A percentile compares a stretch with the other conserved stretches of the same genome.
These are phyloP conservation scores for Pyricularia grisea DNA, from an alignment of 2,329 filamentous ascomycete genomes.

Conservation along the genomic window DNA sequence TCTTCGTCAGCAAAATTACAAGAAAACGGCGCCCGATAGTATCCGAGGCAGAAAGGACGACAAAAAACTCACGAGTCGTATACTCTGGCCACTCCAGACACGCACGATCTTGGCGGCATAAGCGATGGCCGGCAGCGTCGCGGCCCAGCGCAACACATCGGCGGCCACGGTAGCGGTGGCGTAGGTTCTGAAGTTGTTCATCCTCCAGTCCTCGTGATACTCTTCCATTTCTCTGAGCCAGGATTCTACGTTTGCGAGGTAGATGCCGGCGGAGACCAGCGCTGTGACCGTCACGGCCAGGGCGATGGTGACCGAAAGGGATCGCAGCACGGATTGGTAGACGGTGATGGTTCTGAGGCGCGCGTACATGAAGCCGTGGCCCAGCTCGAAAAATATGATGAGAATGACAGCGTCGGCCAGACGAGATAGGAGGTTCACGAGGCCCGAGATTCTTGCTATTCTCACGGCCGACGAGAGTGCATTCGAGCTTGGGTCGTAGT, in stretches of 20 bases:
- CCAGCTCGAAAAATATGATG: slow-evolving; percentile 14
- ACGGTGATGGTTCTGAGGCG: slow-evolving; percentile 3
- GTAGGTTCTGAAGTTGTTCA: background rate
- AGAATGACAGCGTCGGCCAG: slow-evolving; percentile 10
- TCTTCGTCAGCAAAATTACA: background rate
- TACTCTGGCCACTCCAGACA: background rate
- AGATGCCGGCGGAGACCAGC: slow-evolving; percentile 7
- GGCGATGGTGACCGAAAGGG: slow-evolving; percentile 4
- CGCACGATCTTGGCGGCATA: slow-evolving; percentile 1
- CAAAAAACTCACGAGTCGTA: background rate
- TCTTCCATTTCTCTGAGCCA: background rate
- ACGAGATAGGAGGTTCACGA: slow-evolving; percentile 3
- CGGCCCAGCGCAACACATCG: background rate
- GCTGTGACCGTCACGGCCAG: slow-evolving; percentile 9
- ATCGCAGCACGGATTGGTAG: slow-evolving; percentile 9
- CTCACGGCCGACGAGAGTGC: too few species aligned
- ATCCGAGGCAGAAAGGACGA: background rate
- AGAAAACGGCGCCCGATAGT: background rate
- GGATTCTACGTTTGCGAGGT: background rate
- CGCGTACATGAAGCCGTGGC: slow-evolving; percentile 14
- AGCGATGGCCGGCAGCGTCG: background rate
- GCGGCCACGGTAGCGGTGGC: background rate
- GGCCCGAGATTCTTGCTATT: background rate
- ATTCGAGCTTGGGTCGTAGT: too few species aligned
- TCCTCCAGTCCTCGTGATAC: background rate